Conservation (phyloP, 192 early-diverging fungal species). For the Gryganskiella cystojenkinii region DNA sequence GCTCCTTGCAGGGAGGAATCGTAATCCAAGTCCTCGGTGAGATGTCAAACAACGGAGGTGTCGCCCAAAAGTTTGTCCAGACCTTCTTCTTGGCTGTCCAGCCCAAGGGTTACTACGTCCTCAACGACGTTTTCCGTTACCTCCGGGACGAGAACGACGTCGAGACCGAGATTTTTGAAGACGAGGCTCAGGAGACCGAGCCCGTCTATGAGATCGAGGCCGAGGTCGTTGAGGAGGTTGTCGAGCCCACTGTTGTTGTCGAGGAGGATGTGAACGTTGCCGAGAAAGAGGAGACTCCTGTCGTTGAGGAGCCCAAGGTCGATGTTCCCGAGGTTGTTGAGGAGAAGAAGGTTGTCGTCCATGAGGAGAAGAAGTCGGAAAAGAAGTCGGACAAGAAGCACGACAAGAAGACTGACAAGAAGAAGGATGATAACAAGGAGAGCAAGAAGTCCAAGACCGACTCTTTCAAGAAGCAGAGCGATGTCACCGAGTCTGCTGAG, state of each 20-base stretch:
- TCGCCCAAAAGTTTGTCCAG: conserved; percentile 89
- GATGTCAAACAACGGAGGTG: conserved; percentile 85
- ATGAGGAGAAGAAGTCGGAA: conserved; percentile 26
- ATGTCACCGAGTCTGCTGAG: conserved; percentile 19
- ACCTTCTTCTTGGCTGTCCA: conserved; percentile 93
- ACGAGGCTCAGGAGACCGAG: conserved; percentile 15
- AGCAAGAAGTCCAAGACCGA: conserved; percentile 29
- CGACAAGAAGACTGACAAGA: conserved; percentile 27
- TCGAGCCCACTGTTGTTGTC: conserved; percentile 9
- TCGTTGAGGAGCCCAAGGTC: neutral
- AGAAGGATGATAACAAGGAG: conserved; percentile 28
- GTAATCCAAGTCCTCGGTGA: conserved; percentile 93
- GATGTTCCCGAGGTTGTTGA: conserved; percentile 20
- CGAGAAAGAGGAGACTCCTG: conserved; percentile 14
- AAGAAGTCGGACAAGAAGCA: conserved; percentile 24
- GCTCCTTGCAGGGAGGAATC: conserved; percentile 80
- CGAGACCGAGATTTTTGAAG: conserved; percentile 8
- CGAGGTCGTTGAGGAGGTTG: conserved; percentile 1
- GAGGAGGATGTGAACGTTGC: conserved; percentile 9
- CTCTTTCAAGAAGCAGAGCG: conserved; percentile 19
- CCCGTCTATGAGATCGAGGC: conserved; percentile 11
- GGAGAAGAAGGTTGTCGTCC: conserved; percentile 30
- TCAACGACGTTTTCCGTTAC: conserved; percentile 96
- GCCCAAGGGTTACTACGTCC: conserved; percentile 90
- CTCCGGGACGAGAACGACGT: conserved; percentile 85